Conservation (phyloP, 2,329 filamentous ascomycete genomes). For the Thielaviopsis punctulata region DNA sequence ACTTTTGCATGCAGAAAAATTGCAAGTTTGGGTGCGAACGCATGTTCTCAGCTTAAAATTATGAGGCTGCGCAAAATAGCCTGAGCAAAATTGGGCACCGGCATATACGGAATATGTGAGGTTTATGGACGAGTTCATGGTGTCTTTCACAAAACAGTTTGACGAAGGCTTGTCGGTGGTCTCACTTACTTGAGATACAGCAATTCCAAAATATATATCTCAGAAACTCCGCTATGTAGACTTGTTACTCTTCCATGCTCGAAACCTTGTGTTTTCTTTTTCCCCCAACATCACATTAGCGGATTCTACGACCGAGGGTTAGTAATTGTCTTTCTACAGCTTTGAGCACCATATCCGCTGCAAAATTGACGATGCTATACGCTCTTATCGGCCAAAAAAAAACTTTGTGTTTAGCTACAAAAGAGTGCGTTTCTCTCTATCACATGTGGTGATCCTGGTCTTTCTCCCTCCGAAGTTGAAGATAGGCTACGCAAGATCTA, state of each 20-base stretch:
- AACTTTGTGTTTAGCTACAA: slow-evolving; percentile 24
- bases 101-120: slow-evolving; percentile 27
- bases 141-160: slow-evolving; percentile 20
- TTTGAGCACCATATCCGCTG: too few relatives aligned
- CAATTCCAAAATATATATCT: not conserved
- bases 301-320: slow-evolving; percentile 11
- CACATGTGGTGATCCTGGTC: slow-evolving; percentile 30
- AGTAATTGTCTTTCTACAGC: not conserved
- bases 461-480: slow-evolving; percentile 26
- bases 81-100: slow-evolving; percentile 13
- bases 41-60: slow-evolving; percentile 22
- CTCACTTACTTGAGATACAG: slow-evolving; percentile 13
- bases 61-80: slow-evolving; percentile 17
- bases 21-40: slow-evolving; percentile 18
- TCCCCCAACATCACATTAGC: slow-evolving; percentile 21
- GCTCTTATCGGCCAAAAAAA: too few relatives aligned
- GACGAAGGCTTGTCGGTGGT: slow-evolving; percentile 11
- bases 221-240: slow-evolving; percentile 23
- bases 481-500: slow-evolving; percentile 25
- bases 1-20: not conserved
- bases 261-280: slow-evolving; percentile 26
- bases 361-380: too few relatives aligned
- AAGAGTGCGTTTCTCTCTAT: slow-evolving; percentile 27
- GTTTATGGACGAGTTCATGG: slow-evolving; percentile 26
- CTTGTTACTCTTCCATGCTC: slow-evolving; percentile 23